Percentiles rank a stretch among this genome's conserved stretches.
Evolutionary conservation across 352 stramenopile species (phyloP).

Genomic region (Globisporangium recalcitrans): DNA sequence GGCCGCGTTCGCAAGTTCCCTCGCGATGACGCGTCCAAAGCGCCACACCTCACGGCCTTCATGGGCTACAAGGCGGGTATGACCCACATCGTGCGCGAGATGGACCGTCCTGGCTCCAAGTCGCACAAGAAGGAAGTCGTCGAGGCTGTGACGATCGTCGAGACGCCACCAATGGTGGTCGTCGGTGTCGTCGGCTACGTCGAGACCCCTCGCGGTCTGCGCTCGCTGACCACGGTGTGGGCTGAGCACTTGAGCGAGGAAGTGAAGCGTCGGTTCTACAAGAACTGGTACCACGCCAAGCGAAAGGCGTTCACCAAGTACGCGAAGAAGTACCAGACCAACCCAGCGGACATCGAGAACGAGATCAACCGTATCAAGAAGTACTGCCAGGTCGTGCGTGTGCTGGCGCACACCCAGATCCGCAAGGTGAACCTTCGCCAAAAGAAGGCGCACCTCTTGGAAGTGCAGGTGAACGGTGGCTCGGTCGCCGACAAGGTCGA

Average conservation of each 20-base stretch:
- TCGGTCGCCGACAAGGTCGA: conserved; percentile 97
- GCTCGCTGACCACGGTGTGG: conserved; percentile 99
- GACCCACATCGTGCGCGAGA: conserved; percentile 99
- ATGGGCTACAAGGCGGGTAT: conserved; percentile 99
- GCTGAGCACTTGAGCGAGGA: conserved; percentile 99
- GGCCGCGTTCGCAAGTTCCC: conserved; percentile 99
- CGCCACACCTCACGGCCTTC: conserved; percentile 98
- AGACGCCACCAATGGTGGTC: conserved; percentile 99
- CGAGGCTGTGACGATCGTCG: conserved; percentile 99
- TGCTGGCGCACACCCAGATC: conserved; percentile 99
- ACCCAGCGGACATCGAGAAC: conserved; percentile 90
- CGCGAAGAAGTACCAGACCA: conserved; percentile 98
- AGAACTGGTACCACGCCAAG: conserved; percentile 99
- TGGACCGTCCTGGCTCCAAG: conserved; percentile 98
- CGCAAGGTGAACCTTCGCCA: conserved; percentile 99
- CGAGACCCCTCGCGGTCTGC: conserved; percentile 98
- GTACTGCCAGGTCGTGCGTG: conserved; percentile 99
- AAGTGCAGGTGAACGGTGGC: conserved; percentile 99
- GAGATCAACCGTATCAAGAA: conserved; percentile 99
- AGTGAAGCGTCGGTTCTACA: conserved; percentile 99
- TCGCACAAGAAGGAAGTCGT: conserved; percentile 99
- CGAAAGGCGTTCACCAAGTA: conserved; percentile 99
- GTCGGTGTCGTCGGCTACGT: conserved; percentile 99
- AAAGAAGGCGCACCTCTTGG: conserved; percentile 99
- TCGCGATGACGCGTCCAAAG: conserved; percentile 94